Conservation (phyloP, 2,329 filamentous ascomycete species). For the Phyllosticta capitalensis region DNA sequence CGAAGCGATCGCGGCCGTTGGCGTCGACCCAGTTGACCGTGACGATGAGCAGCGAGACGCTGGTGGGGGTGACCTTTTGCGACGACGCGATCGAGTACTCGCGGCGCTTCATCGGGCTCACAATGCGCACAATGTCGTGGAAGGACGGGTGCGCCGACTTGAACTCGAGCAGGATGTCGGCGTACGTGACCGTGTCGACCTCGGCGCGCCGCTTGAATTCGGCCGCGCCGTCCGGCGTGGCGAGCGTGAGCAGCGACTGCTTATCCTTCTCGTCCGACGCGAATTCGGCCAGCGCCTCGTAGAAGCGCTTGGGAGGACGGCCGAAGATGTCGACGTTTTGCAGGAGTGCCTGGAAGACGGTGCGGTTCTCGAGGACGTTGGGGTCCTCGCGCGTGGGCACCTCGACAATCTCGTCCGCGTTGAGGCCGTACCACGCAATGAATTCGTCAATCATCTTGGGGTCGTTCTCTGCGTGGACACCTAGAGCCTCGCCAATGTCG, state of each 20-base stretch:
- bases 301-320: constrained; percentile 94
- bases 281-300: constrained; percentile 81
- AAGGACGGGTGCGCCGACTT: constrained; percentile 78
- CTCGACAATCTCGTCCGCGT: constrained; percentile 77
- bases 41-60: constrained; percentile 92
- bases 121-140: constrained; percentile 79
- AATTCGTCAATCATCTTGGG: constrained; percentile 68
- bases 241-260: constrained; percentile 67
- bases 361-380: constrained; percentile 70
- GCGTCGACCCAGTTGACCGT: constrained; percentile 93
- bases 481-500: constrained; percentile 93
- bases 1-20: constrained; percentile 77
- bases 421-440: constrained; percentile 80
- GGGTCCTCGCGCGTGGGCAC: constrained; percentile 76
- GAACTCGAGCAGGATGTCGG: constrained; percentile 84
- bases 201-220: constrained; percentile 91
- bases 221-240: constrained; percentile 65
- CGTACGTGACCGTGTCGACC: constrained; percentile 83
- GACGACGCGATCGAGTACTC: constrained; percentile 99
- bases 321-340: constrained; percentile 97
- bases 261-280: constrained; percentile 75
- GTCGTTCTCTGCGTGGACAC: constrained; percentile 93
- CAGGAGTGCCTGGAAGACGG: constrained; percentile 79
- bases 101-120: constrained; percentile 85
- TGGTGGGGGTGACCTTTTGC: constrained; percentile 82